A percentile compares a stretch with the other conserved stretches of the same genome.
Conservation (phyloP, 306 rosid species). For the Rosa multiflora region DNA sequence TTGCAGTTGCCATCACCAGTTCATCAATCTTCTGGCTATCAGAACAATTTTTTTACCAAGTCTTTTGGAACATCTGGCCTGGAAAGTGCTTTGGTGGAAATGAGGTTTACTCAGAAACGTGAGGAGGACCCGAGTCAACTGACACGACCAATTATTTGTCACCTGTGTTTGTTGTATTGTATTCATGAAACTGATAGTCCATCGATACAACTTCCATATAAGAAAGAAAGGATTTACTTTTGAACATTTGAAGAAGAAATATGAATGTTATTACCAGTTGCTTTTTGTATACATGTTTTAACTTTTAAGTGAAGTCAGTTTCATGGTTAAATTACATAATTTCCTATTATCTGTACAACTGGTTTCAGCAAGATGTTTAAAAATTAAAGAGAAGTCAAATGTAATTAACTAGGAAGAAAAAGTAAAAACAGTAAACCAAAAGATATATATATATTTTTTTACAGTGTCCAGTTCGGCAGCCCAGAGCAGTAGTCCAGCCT, state of each 20-base stretch:
- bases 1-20: neutral
- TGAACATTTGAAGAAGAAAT: neutral
- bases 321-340: neutral
- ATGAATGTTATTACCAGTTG: neutral
- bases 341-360: no score
- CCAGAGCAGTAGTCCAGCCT: neutral
- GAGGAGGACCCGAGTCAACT: neutral
- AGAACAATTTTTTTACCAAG: neutral
- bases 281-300: no score
- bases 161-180: neutral
- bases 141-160: neutral
- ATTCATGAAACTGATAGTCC: neutral
- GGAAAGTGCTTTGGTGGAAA: neutral
- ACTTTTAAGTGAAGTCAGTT: neutral
- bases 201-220: neutral
- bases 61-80: neutral
- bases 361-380: no score
- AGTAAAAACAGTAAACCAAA: neutral
- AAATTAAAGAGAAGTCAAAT: no score
- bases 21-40: neutral
- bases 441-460: neutral
- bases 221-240: neutral
- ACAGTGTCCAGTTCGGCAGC: neutral
- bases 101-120: neutral
- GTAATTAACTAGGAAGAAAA: no score